Evolutionary conservation across 1,139 yeast genomes (phyloP), one percentile per base, ranked within the genome.

Genomic region (Eremothecium sinecaudum): DNA sequence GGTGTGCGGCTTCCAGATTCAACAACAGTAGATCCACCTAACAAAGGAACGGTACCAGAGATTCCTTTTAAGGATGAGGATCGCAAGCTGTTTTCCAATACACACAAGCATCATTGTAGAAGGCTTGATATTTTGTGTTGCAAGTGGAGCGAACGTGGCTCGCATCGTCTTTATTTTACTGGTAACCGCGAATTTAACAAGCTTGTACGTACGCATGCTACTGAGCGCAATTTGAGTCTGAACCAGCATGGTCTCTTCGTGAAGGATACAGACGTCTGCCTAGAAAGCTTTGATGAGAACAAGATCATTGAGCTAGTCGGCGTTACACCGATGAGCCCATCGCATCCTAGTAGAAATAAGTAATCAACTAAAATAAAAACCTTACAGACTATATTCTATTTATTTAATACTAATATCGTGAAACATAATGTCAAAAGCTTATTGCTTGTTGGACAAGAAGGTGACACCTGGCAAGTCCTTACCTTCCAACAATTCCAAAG

Each of bases 401-500:
- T 9, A 13, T 23, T 9, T 23, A 23, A 12, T 7, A 12, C 29
- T n/a, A n/a, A n/a, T n/a, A 18, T n/a, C n/a, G n/a, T n/a, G n/a
- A n/a, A n/a, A n/a, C n/a, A n/a, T n/a, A n/a, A n/a, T n/a, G n/a
- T n/a, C n/a, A n/a, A n/a, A 28, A 20, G 34, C 35, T 40, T 45
- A 45, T 53, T 69, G 56, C 66, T 79, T 81, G 65, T 71, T 76
- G 51, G 92, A 75, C 54, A 86, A 77, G 63, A 90, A 92, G 60
- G 72, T 75, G 48, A 87, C 96, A 75, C 97, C 97, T 51, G 97
- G 97, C 59, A 87, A 75, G 51, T 73, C 92, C 76, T 87, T 87
- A 69, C 97, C 97, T 71, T 87, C 97, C 62, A 87, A 79, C 63
- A 87, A 79, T 69, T 87, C 97, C 63, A 87, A 75, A 43, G 96